phyloP scores from a whole-genome alignment of 805 yeast species.

The Candida peoriensis region DNA sequence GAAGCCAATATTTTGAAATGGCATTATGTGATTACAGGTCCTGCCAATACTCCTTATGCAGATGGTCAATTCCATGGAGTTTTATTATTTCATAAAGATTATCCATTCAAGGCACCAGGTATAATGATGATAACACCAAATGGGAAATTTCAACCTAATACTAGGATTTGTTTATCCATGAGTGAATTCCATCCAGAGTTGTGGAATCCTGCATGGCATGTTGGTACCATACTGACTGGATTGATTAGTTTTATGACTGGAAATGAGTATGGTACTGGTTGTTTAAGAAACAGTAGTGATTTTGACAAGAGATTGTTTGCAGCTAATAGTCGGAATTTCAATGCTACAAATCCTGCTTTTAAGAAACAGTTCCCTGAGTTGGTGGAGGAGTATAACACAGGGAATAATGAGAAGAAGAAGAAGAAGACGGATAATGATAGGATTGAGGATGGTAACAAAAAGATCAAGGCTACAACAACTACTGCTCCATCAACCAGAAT shows the following conservation, averaged over 20 bases:
- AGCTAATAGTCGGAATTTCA: conserved; percentile 38
- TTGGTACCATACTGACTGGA: conserved; percentile 80
- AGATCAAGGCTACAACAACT: no score
- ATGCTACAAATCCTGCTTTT: conserved; percentile 37
- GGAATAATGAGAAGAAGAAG: no score
- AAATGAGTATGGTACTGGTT: conserved; percentile 77
- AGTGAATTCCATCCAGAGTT: conserved; percentile 90
- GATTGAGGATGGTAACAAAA: no score
- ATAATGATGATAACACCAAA: conserved; percentile 85
- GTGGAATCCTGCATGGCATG: conserved; percentile 97
- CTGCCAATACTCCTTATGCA: conserved; percentile 81
- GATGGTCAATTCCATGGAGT: conserved; percentile 86
- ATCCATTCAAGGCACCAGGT: conserved; percentile 87
- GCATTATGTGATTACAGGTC: conserved; percentile 91
- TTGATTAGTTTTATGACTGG: conserved; percentile 87
- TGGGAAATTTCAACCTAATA: conserved; percentile 75
- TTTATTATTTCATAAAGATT: conserved; percentile 72
- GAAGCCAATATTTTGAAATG: conserved; percentile 84
- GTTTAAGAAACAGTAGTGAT: conserved; percentile 58
- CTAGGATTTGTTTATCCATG: conserved; percentile 77
- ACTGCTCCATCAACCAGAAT: no score
- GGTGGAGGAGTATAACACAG: not conserved
- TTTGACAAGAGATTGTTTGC: conserved; percentile 51
- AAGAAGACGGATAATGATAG: no score
- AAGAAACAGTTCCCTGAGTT: conserved; percentile 49